phyloP scores from a whole-genome alignment of 306 rosid genomes.

The Ochetophila trinervis region DNA sequence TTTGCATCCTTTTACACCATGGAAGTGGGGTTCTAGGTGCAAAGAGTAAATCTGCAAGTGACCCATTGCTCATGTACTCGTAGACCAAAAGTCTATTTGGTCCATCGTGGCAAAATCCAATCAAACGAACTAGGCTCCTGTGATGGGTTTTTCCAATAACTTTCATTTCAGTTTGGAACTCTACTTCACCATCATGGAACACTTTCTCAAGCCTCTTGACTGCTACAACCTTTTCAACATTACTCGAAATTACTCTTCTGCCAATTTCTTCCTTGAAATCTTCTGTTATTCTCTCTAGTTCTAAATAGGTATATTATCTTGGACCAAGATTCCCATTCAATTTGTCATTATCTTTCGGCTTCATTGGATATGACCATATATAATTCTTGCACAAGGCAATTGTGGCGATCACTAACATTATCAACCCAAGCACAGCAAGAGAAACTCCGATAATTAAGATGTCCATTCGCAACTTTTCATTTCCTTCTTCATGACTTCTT shows the following conservation, averaged over 20 bases:
- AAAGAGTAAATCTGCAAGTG: conserved; percentile 31
- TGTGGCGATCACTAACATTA: conserved; percentile 3
- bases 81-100: conserved; percentile 23
- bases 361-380: not conserved
- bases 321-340: conserved; percentile 9
- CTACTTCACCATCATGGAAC: conserved; percentile 18
- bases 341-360: too few species aligned
- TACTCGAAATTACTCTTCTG: conserved; percentile 4
- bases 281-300: conserved; percentile 23
- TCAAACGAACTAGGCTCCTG: conserved; percentile 21
- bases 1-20: conserved; percentile 25
- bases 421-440: not conserved
- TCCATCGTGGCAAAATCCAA: conserved; percentile 22
- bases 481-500: not conserved
- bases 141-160: conserved; percentile 31
- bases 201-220: conserved; percentile 19
- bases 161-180: conserved; percentile 27
- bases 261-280: conserved; percentile 29
- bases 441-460: conserved; percentile 8
- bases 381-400: not conserved
- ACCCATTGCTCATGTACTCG: conserved; percentile 29
- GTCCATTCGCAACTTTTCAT: not conserved
- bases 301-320: conserved; percentile 7
- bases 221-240: conserved; percentile 17
- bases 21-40: not conserved